phyloP scores from a whole-genome alignment of 2,329 filamentous ascomycete species.

The Massarina eburnea region DNA sequence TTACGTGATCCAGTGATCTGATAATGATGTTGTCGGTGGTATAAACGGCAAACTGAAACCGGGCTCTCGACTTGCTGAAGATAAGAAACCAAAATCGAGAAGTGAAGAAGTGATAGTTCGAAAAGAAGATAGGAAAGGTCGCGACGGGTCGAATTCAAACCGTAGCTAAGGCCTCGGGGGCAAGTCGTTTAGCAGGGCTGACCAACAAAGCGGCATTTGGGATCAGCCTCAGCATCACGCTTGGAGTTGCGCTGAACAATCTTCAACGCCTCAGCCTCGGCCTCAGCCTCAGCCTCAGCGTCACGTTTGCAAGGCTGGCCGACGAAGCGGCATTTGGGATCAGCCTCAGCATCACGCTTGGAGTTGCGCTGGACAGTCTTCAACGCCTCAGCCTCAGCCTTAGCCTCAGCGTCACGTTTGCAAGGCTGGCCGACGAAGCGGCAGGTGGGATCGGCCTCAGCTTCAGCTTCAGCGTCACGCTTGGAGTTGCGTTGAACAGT shows the following conservation, averaged over 20 bases:
- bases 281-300: constrained; percentile 19
- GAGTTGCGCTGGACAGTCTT: constrained; percentile 20
- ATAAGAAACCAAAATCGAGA: neutral
- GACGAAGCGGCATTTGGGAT: constrained; percentile 5
- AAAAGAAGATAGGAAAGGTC: neutral
- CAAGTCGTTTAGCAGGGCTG: constrained; percentile 21
- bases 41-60: neutral
- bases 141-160: neutral
- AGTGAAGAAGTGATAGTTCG: neutral
- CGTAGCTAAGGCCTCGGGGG: neutral
- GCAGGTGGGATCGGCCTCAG: constrained; percentile 22
- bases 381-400: constrained; percentile 19
- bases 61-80: neutral
- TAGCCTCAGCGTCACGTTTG: constrained; percentile 36
- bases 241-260: constrained; percentile 25
- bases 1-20: neutral
- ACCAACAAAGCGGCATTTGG: neutral
- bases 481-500: constrained; percentile 25
- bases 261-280: constrained; percentile 19
- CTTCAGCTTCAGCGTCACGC: constrained; percentile 34
- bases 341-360: constrained; percentile 37
- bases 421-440: constrained; percentile 12
- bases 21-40: neutral
- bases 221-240: constrained; percentile 35
- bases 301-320: constrained; percentile 33